Conservation (phyloP, 371 early-diverging fungal species). For the Lichtheimia corymbifera region DNA sequence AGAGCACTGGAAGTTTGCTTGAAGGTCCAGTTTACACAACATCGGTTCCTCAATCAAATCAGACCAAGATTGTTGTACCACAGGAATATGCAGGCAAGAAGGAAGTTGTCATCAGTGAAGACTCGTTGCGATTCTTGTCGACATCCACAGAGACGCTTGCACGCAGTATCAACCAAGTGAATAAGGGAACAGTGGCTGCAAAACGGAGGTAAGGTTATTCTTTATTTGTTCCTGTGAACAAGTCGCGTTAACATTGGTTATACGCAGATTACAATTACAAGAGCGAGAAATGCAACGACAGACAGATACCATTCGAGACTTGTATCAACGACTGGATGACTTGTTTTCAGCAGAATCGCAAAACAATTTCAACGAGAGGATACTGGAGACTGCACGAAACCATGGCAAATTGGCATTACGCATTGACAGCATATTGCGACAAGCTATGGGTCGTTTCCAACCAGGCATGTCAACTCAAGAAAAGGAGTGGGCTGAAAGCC, state of each 20-base stretch:
- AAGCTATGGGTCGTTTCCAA: slow-evolving; percentile 10
- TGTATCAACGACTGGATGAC: slow-evolving; percentile 8
- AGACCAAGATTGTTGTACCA: slow-evolving; percentile 35
- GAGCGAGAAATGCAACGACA: slow-evolving; percentile 19
- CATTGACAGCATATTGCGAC: slow-evolving; percentile 20
- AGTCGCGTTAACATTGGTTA: background rate
- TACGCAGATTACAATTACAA: slow-evolving; percentile 10
- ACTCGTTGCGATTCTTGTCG: slow-evolving; percentile 37
- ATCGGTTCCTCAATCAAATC: slow-evolving; percentile 3
- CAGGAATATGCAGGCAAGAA: slow-evolving; percentile 32
- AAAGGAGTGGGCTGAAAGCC: slow-evolving; percentile 24
- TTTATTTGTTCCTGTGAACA: background rate
- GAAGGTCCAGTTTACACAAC: background rate
- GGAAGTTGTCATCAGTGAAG: slow-evolving; percentile 42
- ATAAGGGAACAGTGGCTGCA: slow-evolving; percentile 1
- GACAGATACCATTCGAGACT: slow-evolving; percentile 1
- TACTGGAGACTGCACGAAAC: slow-evolving; percentile 12
- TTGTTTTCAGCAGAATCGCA: slow-evolving; percentile 1
- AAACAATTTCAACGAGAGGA: slow-evolving; percentile 6
- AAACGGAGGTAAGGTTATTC: slow-evolving; percentile 14
- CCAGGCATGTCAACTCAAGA: slow-evolving; percentile 20
- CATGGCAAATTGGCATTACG: slow-evolving; percentile 23
- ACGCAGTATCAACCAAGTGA: slow-evolving; percentile 18
- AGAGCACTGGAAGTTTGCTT: background rate
- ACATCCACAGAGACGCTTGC: slow-evolving; percentile 28